phyloP scores from a whole-genome alignment of 2,329 filamentous ascomycete genomes.

The Lasiodiplodia gonubiensis region DNA sequence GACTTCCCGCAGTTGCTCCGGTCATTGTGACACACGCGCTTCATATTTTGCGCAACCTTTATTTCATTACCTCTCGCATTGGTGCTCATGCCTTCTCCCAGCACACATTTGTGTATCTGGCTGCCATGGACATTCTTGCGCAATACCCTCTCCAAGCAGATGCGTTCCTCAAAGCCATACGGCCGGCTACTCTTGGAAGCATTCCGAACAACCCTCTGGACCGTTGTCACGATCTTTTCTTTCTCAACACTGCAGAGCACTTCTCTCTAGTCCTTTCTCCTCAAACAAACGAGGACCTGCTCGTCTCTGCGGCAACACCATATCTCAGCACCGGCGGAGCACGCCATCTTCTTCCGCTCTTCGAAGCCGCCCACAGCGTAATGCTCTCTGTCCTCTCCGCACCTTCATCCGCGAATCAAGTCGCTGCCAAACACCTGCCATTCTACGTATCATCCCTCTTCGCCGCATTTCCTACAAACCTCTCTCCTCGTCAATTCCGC shows the following conservation, averaged over 20 bases:
- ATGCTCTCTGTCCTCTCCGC: slow-evolving; percentile 80
- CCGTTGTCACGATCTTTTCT: slow-evolving; percentile 81
- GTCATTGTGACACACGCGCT: slow-evolving; percentile 73
- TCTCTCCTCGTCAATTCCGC: slow-evolving; percentile 85
- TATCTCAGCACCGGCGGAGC: slow-evolving; percentile 71
- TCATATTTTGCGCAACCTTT: slow-evolving; percentile 75
- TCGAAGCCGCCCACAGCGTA: slow-evolving; percentile 85
- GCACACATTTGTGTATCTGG: slow-evolving; percentile 82
- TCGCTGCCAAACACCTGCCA: slow-evolving; percentile 74
- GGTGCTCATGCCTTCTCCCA: slow-evolving; percentile 78
- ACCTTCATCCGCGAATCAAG: slow-evolving; percentile 70
- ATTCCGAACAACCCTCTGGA: slow-evolving; percentile 70
- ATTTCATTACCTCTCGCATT: slow-evolving; percentile 79
- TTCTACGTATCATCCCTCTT: slow-evolving; percentile 86
- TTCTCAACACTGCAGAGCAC: slow-evolving; percentile 85
- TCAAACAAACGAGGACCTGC: slow-evolving; percentile 70
- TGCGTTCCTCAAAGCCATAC: slow-evolving; percentile 69
- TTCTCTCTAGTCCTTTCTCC: slow-evolving; percentile 74
- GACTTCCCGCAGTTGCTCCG: slow-evolving; percentile 59
- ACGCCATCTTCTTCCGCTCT: slow-evolving; percentile 69
- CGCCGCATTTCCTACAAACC: slow-evolving; percentile 75
- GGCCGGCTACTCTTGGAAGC: slow-evolving; percentile 59
- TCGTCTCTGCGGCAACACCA: slow-evolving; percentile 74
- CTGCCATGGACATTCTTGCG: slow-evolving; percentile 79
- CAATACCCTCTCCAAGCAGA: slow-evolving; percentile 71